A percentile compares a stretch with the other conserved stretches of the same genome.
phyloP scores from a whole-genome alignment of 2,329 filamentous ascomycete genomes.

The Chaetomium strumarium region DNA sequence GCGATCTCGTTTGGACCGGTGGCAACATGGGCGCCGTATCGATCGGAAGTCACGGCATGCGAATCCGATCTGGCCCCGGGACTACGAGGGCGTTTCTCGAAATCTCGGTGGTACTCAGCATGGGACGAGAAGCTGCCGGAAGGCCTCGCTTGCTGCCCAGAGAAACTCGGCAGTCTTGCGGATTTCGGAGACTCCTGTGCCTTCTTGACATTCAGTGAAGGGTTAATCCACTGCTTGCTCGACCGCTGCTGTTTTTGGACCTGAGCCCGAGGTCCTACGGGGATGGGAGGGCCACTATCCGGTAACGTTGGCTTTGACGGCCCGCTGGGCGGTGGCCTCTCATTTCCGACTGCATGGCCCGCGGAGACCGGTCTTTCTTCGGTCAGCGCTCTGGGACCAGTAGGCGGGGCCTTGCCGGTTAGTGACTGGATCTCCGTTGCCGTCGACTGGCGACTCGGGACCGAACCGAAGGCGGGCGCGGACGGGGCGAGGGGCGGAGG shows the following conservation, averaged over 20 bases:
- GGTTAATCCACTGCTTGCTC: constrained; percentile 57
- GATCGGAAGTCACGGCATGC: constrained; percentile 28
- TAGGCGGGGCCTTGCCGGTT: constrained; percentile 47
- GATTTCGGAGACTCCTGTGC: constrained; percentile 47
- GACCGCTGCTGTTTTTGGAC: constrained; percentile 44
- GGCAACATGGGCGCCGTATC: constrained; percentile 36
- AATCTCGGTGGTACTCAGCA: constrained; percentile 37
- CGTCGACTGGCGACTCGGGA: constrained; percentile 42
- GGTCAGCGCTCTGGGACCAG: constrained; percentile 45
- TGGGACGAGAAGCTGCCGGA: constrained; percentile 32
- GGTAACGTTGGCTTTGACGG: constrained; percentile 38
- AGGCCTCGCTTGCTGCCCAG: constrained; percentile 34
- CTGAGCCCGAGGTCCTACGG: constrained; percentile 49
- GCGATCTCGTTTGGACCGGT: constrained; percentile 44
- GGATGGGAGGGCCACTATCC: constrained; percentile 44
- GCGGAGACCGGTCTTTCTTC: constrained; percentile 45
- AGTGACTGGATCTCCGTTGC: constrained; percentile 31
- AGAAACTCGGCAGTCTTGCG: constrained; percentile 45
- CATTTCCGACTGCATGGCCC: constrained; percentile 33
- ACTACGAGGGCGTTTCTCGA: constrained; percentile 44
- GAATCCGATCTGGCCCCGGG: constrained; percentile 47
- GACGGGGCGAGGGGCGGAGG: constrained; percentile 53
- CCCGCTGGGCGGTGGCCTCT: constrained; percentile 36
- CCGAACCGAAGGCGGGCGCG: constrained; percentile 52
- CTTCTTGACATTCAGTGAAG: constrained; percentile 41